A percentile compares a stretch with the other conserved stretches of the same genome.
These are phyloP conservation scores for Whalleya microplaca DNA, from an alignment of 2,329 filamentous ascomycete species.

Conservation along the genomic window DNA sequence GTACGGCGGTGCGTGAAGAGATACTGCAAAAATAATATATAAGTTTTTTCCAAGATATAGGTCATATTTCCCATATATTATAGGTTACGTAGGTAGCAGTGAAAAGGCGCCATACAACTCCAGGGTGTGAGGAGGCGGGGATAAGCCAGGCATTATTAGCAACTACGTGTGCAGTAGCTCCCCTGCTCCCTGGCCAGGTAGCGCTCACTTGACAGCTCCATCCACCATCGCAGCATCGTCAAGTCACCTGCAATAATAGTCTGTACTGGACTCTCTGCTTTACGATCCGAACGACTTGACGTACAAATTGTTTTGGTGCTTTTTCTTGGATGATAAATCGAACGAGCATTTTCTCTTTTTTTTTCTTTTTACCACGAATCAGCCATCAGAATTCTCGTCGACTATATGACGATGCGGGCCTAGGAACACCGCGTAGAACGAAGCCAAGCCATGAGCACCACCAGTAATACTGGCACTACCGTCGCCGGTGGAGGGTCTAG, in stretches of 20 bases:
- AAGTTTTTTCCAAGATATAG: too few relatives aligned
- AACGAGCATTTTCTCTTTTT: background rate
- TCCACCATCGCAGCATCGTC: background rate
- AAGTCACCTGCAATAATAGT: background rate
- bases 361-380: background rate
- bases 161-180: background rate
- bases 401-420: slow-evolving; percentile 21
- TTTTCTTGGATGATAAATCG: too few relatives aligned
- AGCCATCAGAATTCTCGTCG: background rate
- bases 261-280: background rate
- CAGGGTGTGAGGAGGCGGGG: too few relatives aligned
- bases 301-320: background rate
- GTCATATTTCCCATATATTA: too few relatives aligned
- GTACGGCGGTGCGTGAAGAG: too few relatives aligned
- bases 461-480: slow-evolving; percentile 13
- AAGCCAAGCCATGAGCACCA: slow-evolving; percentile 24
- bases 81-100: too few relatives aligned
- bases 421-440: slow-evolving; percentile 25
- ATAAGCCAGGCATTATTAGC: background rate
- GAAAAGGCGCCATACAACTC: too few relatives aligned
- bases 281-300: background rate
- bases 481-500: slow-evolving; percentile 18
- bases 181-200: background rate
- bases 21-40: too few relatives aligned
- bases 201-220: background rate